Base-by-base conservation (phyloP, 306 rosid genomes). In the Corylus americana region DNA sequence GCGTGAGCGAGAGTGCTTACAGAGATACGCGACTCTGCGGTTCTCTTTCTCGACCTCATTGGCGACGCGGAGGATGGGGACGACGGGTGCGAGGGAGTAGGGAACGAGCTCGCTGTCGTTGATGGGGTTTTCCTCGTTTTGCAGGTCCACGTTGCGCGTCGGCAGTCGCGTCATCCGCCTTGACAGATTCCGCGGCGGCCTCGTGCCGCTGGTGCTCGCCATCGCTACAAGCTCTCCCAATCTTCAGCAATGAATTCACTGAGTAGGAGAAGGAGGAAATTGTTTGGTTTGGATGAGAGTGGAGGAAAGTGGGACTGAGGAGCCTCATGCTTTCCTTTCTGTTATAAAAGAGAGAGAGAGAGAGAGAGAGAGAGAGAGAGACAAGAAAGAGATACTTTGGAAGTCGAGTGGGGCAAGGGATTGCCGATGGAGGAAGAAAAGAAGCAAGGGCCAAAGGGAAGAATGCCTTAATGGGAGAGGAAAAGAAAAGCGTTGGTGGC, bases 161-260 rank as follows among this genome's bases (percentile, higher is more conserved):
- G 87, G 37, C 71, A 63, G 63, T 55, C 91, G 82, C 14, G 90
- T 57, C 71, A 90, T 5, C 70, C 89, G 77, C 78, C 88, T 83
- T 2, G 97, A 88, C 5, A 82, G 80, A 11, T 86, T 74, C 74
- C 91, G 79, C 2, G 83, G 63, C 64, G 81, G 68, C 89, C 85
- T 93, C 69, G 93, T 84, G 75, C 98, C 94, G 85, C 98, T 95
- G 63, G 97, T 71, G 79, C 97, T 90, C 64, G 98, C 99, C 99
- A 93, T 93, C 63, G 37, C 18, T 0, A 17, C 17, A 37, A 7
- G 5, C 71, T 37, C 47, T 18, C 5, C 71, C 45, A 18, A 66
- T 16, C 50, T 66, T 66, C 27, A 16, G 45, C 25, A 13, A 3
- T 12, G 42, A 13, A 31, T 11, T 29, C 42, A 11, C 2, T 31